Base-by-base conservation (phyloP, 129 eudicot genomes). In the Flaveria linearis region DNA sequence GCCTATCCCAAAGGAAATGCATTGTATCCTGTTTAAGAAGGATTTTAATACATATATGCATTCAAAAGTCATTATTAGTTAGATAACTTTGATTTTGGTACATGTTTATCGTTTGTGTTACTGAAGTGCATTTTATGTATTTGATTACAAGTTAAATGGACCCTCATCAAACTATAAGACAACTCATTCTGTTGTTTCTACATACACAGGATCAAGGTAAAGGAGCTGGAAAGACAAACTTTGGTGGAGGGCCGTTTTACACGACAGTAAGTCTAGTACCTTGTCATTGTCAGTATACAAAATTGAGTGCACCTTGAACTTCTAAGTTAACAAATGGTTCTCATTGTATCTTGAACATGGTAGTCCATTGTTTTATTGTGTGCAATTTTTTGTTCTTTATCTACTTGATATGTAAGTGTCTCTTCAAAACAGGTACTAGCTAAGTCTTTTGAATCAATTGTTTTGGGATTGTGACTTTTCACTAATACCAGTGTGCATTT, bases 161-260 rank as follows among this genome's bases (percentile, higher is more conserved):
- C 9, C 15, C 50, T 30, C 64, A 71, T 71, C 14, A n/a, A 26
- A 55, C 26, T 49, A 30, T 51, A 6, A 61, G 42, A 26, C 18
- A 5, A 26, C 7, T 26, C 60, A 18, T 53, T 52, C 11, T 53
- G 45, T 20, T 41, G 50, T 62, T 67, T 47, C 56, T 41, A 53
- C 36, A 17, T 62, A 45, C n/a, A 43, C 87, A 86, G 87, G 85
- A 78, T 39, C 80, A 71, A 62, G 88, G 86, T 23, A 85, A 83
- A 71, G 76, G 82, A 53, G 75, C 80, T 2, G 84, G 81, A 23
- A 80, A 80, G 74, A 39, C 87, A 15, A 88, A 77, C 65, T 84
- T 70, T 56, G 53, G 85, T 77, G 89, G 96, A 76, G 93, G 90
- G 67, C 72, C 85, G 28, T 87, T 87, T 73, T 87, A 75, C 79